Evolutionary conservation across 495 filamentous ascomycete genomes (phyloP).

Genomic region (Cercophora sp.): DNA sequence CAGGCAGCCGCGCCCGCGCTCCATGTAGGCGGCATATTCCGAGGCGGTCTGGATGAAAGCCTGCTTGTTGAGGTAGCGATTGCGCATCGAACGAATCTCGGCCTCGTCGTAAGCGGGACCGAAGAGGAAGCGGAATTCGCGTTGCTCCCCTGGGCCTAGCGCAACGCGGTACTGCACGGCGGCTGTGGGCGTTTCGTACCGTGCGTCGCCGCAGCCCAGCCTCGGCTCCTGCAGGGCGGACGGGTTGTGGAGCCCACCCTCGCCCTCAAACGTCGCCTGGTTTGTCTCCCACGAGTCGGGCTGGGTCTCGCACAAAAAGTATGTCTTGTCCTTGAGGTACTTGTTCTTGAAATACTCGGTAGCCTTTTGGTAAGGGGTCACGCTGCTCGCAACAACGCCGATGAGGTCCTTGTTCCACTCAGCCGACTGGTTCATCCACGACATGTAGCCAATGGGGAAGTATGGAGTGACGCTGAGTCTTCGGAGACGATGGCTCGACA

Average conservation of each 20-base stretch:
- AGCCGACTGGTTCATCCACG: slow-evolving; percentile 58
- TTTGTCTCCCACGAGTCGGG: slow-evolving; percentile 50
- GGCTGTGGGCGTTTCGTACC: slow-evolving; percentile 53
- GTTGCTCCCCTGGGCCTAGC: slow-evolving; percentile 36
- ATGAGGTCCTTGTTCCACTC: slow-evolving; percentile 45
- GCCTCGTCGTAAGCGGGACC: slow-evolving; percentile 50
- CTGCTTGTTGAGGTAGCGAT: slow-evolving; percentile 47
- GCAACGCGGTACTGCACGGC: slow-evolving; percentile 48
- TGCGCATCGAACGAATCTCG: slow-evolving; percentile 44
- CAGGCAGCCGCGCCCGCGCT: slow-evolving; percentile 46
- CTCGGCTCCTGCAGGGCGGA: slow-evolving; percentile 34
- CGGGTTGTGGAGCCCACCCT: slow-evolving; percentile 52
- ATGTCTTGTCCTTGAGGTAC: slow-evolving; percentile 53
- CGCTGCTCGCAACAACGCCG: slow-evolving; percentile 46
- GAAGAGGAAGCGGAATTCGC: slow-evolving; percentile 51
- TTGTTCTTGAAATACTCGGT: slow-evolving; percentile 56
- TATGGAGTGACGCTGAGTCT: slow-evolving; percentile 52
- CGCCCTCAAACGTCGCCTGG: slow-evolving; percentile 52
- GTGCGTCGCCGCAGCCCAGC: slow-evolving; percentile 43
- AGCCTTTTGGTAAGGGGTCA: slow-evolving; percentile 55
- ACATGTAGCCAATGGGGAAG: slow-evolving; percentile 57
- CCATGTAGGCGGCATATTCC: slow-evolving; percentile 49
- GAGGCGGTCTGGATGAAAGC: slow-evolving; percentile 39
- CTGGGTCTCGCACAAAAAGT: slow-evolving; percentile 50
- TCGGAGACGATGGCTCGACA: slow-evolving; percentile 40